These are phyloP conservation scores for Crucibulum laeve DNA, from an alignment of 768 basidiomycete genomes.

Conservation along the genomic window DNA sequence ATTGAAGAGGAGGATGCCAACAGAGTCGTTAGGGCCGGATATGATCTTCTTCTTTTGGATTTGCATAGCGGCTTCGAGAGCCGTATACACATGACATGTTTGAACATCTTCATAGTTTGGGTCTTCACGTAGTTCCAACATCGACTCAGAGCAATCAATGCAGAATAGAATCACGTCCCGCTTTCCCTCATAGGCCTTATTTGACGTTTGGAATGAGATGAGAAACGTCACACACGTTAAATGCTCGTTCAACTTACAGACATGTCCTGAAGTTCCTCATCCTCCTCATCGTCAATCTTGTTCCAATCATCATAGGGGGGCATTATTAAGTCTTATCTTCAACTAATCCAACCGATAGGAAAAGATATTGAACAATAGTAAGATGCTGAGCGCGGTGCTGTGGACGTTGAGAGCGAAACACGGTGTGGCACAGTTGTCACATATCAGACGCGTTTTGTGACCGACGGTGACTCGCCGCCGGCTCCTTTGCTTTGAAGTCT, in stretches of 20 bases:
- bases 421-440: too few species aligned
- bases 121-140: slow-evolving; percentile 72
- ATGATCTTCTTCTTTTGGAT: slow-evolving; percentile 90
- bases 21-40: slow-evolving; percentile 80
- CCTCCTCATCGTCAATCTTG: slow-evolving; percentile 73
- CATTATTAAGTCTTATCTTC: too few species aligned
- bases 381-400: background rate
- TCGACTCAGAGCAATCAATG: slow-evolving; percentile 90
- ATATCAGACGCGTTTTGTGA: background rate
- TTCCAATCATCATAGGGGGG: slow-evolving; percentile 80
- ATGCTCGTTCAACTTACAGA: slow-evolving; percentile 54
- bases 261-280: slow-evolving; percentile 72
- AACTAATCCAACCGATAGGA: too few species aligned
- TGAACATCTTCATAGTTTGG: slow-evolving; percentile 59
- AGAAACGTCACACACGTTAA: too few species aligned
- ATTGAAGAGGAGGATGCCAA: slow-evolving; percentile 91
- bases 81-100: slow-evolving; percentile 73
- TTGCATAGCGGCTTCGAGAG: slow-evolving; percentile 79
- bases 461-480: background rate
- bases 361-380: background rate
- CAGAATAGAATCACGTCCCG: slow-evolving; percentile 92
- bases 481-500: too few species aligned
- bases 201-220: background rate
- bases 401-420: slow-evolving; percentile 12
- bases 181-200: slow-evolving; percentile 45